Percentiles rank a stretch among this genome's conserved stretches.
These are phyloP conservation scores for Trebouxia sp. DNA, from an alignment of 139 green algal species.

Conservation along the genomic window DNA sequence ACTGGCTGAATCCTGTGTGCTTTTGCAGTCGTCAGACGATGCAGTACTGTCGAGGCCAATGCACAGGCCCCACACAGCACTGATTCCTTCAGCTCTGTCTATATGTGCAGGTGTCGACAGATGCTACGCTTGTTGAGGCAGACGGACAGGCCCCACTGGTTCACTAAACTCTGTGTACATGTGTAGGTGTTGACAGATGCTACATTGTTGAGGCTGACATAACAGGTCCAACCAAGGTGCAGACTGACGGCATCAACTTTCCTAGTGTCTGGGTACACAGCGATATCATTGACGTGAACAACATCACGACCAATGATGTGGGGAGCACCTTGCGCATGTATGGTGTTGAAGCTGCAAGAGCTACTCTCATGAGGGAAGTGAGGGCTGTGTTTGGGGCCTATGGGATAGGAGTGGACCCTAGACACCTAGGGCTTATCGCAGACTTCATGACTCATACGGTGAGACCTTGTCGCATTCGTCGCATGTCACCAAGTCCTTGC, in stretches of 20 bases:
- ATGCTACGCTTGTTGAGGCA: too few relatives aligned
- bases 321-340: constrained; percentile 75
- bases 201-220: constrained; percentile 77
- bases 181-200: constrained; percentile 59
- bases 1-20: too few relatives aligned
- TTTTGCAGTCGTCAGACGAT: too few relatives aligned
- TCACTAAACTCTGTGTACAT: neutral
- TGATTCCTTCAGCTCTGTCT: too few relatives aligned
- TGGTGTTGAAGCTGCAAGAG: constrained; percentile 94
- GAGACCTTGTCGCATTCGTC: too few relatives aligned
- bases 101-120: too few relatives aligned
- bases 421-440: constrained; percentile 92
- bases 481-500: too few relatives aligned
- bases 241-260: constrained; percentile 97
- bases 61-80: too few relatives aligned
- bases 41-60: too few relatives aligned
- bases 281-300: constrained; percentile 70
- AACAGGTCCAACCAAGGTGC: constrained; percentile 58
- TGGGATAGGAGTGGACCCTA: constrained; percentile 93
- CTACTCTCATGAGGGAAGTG: constrained; percentile 85
- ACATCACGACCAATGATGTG: constrained; percentile 88
- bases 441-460: constrained; percentile 98
- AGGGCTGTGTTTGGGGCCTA: constrained; percentile 93
- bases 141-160: neutral
- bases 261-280: constrained; percentile 59